A percentile compares a stretch with the other conserved stretches of the same genome.
These are phyloP conservation scores for Dissophora ornata DNA, from an alignment of 192 early-diverging fungal genomes.

Conservation along the genomic window DNA sequence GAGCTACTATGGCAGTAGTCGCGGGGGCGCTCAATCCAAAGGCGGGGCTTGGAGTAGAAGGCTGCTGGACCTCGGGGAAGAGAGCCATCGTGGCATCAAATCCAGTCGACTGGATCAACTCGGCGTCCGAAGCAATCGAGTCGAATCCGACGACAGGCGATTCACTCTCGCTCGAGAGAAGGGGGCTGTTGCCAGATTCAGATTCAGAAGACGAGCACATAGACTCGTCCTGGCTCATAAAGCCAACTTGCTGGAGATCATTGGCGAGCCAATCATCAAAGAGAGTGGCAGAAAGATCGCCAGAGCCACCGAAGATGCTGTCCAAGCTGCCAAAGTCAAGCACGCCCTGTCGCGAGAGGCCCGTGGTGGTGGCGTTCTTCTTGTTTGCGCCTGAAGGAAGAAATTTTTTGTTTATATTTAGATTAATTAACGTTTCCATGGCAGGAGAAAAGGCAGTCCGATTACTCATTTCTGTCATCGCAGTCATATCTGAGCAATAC, in stretches of 20 bases:
- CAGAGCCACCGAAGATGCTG: constrained; percentile 13
- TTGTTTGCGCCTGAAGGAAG: constrained; percentile 15
- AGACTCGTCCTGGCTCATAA: constrained; percentile 37
- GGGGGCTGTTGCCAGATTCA: constrained; percentile 25
- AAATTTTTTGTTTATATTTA: constrained; percentile 1
- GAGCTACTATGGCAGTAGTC: not conserved
- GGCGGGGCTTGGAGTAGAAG: constrained; percentile 1
- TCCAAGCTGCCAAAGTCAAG: constrained; percentile 42
- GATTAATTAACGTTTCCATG: constrained; percentile 2
- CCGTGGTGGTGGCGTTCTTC: constrained; percentile 5
- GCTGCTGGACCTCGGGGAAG: constrained; percentile 36
- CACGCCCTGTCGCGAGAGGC: constrained; percentile 10
- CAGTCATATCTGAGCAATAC: constrained; percentile 3
- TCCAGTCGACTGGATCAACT: constrained; percentile 21
- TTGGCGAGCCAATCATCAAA: constrained; percentile 67
- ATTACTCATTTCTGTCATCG: constrained; percentile 47
- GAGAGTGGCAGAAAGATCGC: constrained; percentile 39
- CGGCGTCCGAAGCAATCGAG: constrained; percentile 38
- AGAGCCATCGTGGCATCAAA: constrained; percentile 30
- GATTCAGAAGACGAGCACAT: constrained; percentile 35
- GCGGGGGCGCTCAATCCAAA: not conserved
- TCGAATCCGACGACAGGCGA: constrained; percentile 50
- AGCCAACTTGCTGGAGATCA: constrained; percentile 58
- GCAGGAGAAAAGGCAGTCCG: constrained; percentile 30
- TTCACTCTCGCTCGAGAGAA: constrained; percentile 17